These are phyloP conservation scores for Smallanthus sonchifolius DNA, from an alignment of 129 eudicot genomes.

Conservation along the genomic window DNA sequence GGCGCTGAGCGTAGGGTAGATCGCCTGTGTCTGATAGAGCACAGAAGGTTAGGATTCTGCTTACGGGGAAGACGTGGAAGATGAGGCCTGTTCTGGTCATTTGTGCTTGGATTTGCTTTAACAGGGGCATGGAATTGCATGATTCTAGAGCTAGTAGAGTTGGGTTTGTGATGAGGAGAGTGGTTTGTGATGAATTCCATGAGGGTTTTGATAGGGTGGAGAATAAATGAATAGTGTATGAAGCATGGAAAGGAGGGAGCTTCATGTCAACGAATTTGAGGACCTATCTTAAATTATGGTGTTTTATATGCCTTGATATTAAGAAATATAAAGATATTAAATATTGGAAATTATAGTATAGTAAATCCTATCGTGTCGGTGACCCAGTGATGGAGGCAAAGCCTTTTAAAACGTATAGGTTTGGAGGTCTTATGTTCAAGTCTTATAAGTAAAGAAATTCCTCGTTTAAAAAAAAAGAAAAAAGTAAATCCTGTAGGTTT, in stretches of 20 bases:
- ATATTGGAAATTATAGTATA: too few species aligned
- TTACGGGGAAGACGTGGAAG: slow-evolving; percentile 55
- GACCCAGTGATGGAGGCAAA: too few species aligned
- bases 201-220: slow-evolving; percentile 30
- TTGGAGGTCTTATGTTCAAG: too few species aligned
- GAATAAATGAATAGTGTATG: slow-evolving; percentile 22
- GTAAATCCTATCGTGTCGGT: too few species aligned
- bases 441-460: too few species aligned
- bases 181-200: slow-evolving; percentile 50
- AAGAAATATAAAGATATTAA: too few species aligned
- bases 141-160: slow-evolving; percentile 51
- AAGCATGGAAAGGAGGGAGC: slow-evolving; percentile 1
- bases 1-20: slow-evolving; percentile 33
- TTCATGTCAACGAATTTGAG: slow-evolving; percentile 2
- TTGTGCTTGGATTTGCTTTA: slow-evolving; percentile 64
- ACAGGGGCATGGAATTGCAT: slow-evolving; percentile 49
- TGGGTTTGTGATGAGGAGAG: slow-evolving; percentile 60
- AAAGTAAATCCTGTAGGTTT: too few species aligned
- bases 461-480: too few species aligned
- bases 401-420: too few species aligned
- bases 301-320: too few species aligned
- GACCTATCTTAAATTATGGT: too few species aligned
- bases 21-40: slow-evolving; percentile 48
- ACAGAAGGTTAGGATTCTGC: slow-evolving; percentile 60
- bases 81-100: slow-evolving; percentile 60